Percentiles rank a stretch among this genome's conserved stretches.
Evolutionary conservation across 2,329 filamentous ascomycete genomes (phyloP).

Genomic region (Akanthomyces dipterigenus): DNA sequence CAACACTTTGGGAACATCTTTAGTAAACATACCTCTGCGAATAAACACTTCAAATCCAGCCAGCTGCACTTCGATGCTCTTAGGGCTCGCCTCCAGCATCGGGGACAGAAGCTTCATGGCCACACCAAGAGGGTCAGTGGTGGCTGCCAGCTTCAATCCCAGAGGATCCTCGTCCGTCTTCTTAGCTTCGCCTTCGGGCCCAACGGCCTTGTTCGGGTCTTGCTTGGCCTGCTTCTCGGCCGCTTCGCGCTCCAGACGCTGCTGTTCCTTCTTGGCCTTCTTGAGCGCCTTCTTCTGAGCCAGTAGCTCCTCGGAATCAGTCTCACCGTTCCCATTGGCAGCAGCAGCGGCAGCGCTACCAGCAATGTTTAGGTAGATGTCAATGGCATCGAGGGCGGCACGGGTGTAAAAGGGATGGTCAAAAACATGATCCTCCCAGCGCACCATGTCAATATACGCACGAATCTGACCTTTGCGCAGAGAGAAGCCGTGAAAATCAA

Average conservation of each 20-base stretch:
- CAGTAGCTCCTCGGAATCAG: slow-evolving; percentile 48
- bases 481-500: slow-evolving; percentile 97
- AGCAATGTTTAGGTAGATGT: slow-evolving; percentile 70
- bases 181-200: slow-evolving; percentile 58
- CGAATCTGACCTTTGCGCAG: slow-evolving; percentile 93
- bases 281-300: slow-evolving; percentile 84
- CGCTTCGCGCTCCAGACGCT: slow-evolving; percentile 63
- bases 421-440: slow-evolving; percentile 87
- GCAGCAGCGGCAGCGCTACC: slow-evolving; percentile 66
- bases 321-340: slow-evolving; percentile 49
- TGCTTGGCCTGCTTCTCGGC: slow-evolving; percentile 72
- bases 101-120: slow-evolving; percentile 81
- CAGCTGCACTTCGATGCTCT: slow-evolving; percentile 74
- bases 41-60: slow-evolving; percentile 88
- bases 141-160: slow-evolving; percentile 72
- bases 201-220: slow-evolving; percentile 70
- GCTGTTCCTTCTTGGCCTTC: slow-evolving; percentile 75
- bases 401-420: slow-evolving; percentile 91
- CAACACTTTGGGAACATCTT: slow-evolving; percentile 2
- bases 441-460: slow-evolving; percentile 91
- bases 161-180: slow-evolving; percentile 88
- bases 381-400: slow-evolving; percentile 73
- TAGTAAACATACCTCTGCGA: slow-evolving; percentile 60
- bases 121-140: slow-evolving; percentile 74
- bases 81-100: slow-evolving; percentile 74